These are phyloP conservation scores for Dicorynia guianensis DNA, from an alignment of 306 rosid genomes.

Conservation along the genomic window DNA sequence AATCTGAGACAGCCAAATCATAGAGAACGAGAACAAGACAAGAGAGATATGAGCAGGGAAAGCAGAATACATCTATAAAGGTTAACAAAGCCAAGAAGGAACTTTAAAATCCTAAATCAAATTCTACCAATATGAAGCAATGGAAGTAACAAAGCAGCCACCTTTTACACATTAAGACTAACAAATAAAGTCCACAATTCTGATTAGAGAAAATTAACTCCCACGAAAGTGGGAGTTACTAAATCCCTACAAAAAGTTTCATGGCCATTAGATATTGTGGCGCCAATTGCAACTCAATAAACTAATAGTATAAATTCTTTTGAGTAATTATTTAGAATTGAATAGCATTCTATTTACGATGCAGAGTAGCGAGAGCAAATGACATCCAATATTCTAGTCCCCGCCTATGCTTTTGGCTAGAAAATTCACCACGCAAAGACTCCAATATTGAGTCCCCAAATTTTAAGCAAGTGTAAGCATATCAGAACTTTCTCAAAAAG, in stretches of 20 bases:
- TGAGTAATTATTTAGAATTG: too few relatives aligned
- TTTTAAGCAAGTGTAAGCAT: neutral
- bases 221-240: too few relatives aligned
- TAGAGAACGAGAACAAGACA: conserved; percentile 46
- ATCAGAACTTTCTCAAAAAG: neutral
- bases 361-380: neutral
- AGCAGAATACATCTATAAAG: conserved; percentile 28
- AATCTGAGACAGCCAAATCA: conserved; percentile 80
- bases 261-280: too few relatives aligned
- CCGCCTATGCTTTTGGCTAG: too few relatives aligned
- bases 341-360: too few relatives aligned
- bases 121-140: neutral
- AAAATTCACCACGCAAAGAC: neutral
- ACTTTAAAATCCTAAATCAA: conserved; percentile 1
- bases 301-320: too few relatives aligned
- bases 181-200: conserved; percentile 23
- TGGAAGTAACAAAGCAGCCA: neutral
- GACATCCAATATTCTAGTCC: neutral
- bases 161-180: neutral
- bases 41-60: conserved; percentile 33
- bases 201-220: too few relatives aligned
- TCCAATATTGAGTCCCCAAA: neutral
- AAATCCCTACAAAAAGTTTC: too few relatives aligned
- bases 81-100: neutral
- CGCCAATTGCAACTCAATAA: too few relatives aligned